These are phyloP conservation scores for Coffea humblotiana DNA, from an alignment of 305 asterid genomes.

Conservation along the genomic window DNA sequence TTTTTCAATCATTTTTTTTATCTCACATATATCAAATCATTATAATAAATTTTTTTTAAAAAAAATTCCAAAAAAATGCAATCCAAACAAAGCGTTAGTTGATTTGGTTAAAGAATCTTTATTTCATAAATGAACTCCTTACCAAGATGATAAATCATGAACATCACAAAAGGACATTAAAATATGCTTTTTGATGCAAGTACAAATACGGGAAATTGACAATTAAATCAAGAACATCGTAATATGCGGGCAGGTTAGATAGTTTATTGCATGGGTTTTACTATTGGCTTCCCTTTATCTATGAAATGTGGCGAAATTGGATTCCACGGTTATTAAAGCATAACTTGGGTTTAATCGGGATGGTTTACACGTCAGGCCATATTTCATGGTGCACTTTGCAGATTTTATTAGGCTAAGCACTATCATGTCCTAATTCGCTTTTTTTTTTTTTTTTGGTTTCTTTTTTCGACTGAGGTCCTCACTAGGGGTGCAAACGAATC, in stretches of 20 bases:
- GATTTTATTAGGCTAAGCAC: neutral
- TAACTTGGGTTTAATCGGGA: neutral
- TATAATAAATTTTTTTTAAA: no score
- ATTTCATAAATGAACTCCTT: no score
- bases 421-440: neutral
- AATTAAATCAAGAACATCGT: neutral
- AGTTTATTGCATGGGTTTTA: neutral
- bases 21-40: no score
- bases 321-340: neutral
- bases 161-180: no score
- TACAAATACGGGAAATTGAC: neutral
- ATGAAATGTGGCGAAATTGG: neutral
- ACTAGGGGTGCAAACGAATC: no score
- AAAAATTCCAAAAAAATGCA: no score
- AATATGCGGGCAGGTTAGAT: neutral
- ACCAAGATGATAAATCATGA: no score
- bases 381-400: neutral
- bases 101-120: no score
- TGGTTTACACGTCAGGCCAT: constrained; percentile 3
- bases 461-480: no score
- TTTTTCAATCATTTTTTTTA: no score
- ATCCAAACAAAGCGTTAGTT: no score
- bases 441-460: no score
- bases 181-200: neutral
- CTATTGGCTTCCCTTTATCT: neutral